Conservation (phyloP, 495 filamentous ascomycete genomes). For the Alectoria sarmentosa region DNA sequence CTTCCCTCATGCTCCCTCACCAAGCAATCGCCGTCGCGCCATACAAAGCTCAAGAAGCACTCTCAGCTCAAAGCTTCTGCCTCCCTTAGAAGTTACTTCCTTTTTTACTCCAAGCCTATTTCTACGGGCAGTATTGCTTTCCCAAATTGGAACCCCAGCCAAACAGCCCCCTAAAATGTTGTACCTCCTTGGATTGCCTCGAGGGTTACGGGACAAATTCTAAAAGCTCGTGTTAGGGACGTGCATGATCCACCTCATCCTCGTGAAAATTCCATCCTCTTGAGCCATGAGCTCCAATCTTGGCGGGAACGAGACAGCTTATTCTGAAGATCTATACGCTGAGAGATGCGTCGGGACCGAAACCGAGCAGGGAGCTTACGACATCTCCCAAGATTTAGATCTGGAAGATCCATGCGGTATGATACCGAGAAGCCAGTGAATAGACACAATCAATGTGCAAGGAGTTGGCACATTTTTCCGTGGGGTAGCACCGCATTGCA, state of each 20-base stretch:
- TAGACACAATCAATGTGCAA: not conserved
- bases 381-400: not conserved
- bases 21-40: too few relatives aligned
- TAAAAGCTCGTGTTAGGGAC: not conserved
- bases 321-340: not conserved
- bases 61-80: too few relatives aligned
- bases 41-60: too few relatives aligned
- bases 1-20: too few relatives aligned
- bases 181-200: not conserved
- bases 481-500: not conserved
- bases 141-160: not conserved
- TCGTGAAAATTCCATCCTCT: too few relatives aligned
- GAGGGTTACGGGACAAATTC: not conserved
- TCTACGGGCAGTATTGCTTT: not conserved
- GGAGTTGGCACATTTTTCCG: not conserved
- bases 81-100: too few relatives aligned
- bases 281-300: not conserved
- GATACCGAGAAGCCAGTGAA: not conserved
- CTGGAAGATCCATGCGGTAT: not conserved
- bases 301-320: not conserved
- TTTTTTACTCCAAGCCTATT: not conserved
- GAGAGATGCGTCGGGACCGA: not conserved
- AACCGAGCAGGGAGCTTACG: not conserved
- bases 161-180: not conserved
- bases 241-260: not conserved